Base-by-base conservation (phyloP, 1,284 basidiomycete species). In the Cryptococcus sp. region DNA sequence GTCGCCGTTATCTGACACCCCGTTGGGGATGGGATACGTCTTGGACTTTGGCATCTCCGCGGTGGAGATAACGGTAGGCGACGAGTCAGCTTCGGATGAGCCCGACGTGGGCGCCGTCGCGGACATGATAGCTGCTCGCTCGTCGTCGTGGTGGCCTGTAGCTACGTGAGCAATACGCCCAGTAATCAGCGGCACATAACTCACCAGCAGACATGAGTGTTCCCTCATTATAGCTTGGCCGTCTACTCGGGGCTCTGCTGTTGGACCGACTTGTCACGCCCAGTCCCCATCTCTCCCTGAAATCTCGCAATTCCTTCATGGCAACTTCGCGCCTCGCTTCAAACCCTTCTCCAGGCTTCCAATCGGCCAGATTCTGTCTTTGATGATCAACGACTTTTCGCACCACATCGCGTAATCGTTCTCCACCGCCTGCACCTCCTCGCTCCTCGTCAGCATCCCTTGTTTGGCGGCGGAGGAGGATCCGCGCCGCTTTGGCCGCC, bases 401-500 rank as follows among this genome's bases (percentile, higher is more conserved):
- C 3, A 80, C 76, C 0, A 74, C 68, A 45, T 77, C 74, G 17
- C 70, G 62, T 44, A 80, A 70, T 20, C 62, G 50, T 20, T 64
- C 56, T 15, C 50, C 48, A 8, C 57, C 46, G 8, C 51, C 49
- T n/a, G 53, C 47, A n/a, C 48, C 60, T 17, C 57, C 59, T 19
- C 53, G 50, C 49, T 75, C 74, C 27, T 66, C 65, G 41, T 73
- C 68, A 41, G 66, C 61, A 51, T 76, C 74, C 47, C 71, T 65
- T 1, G 77, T 76, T 60, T 82, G 77, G 5, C 68, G 50, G 7
- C 74, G 70, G 6, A 82, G 67, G 11, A 81, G 67, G 7, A 71
- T 60, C 3, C 81, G 71, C 0, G 81, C 81, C 0, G 81, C 81
- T 57, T 77, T 74, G 16, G 81, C 81, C 0, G 81, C 81, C 67